Conservation (phyloP, 805 yeast genomes). For the Wickerhamiella musiphila region DNA sequence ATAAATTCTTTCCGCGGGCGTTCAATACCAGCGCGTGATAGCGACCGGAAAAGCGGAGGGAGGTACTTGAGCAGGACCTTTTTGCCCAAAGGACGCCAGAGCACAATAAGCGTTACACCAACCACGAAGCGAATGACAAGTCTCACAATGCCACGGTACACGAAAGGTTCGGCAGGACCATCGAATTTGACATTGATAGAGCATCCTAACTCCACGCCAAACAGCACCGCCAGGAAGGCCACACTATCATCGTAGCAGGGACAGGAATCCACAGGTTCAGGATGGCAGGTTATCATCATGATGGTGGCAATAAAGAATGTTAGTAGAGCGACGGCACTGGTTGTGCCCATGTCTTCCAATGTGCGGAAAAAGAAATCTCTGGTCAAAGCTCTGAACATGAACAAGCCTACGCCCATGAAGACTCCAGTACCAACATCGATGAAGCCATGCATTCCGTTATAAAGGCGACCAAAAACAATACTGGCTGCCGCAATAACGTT, state of each 20-base stretch:
- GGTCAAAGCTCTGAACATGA: slow-evolving; percentile 28
- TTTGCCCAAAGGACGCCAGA: slow-evolving; percentile 64
- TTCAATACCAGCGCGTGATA: slow-evolving; percentile 22
- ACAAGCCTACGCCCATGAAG: slow-evolving; percentile 39
- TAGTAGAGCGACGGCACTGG: background rate
- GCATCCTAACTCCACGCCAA: slow-evolving; percentile 43
- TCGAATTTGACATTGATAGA: background rate
- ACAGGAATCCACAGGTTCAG: slow-evolving; percentile 78
- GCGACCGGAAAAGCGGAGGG: slow-evolving; percentile 37
- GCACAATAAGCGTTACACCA: slow-evolving; percentile 44
- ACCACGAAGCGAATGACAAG: slow-evolving; percentile 33
- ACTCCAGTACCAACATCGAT: slow-evolving; percentile 57
- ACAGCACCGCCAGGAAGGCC: slow-evolving; percentile 75
- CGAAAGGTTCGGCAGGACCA: background rate
- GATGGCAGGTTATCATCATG: slow-evolving; percentile 44
- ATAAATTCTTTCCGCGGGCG: slow-evolving; percentile 26
- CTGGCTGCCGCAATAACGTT: slow-evolving; percentile 37
- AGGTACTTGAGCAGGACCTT: slow-evolving; percentile 40
- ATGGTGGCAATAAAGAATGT: slow-evolving; percentile 5
- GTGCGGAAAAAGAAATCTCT: slow-evolving; percentile 31
- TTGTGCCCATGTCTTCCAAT: background rate
- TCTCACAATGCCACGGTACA: background rate
- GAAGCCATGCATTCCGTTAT: slow-evolving; percentile 96
- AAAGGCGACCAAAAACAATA: slow-evolving; percentile 62
- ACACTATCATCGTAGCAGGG: slow-evolving; percentile 95